Evolutionary conservation across 768 basidiomycete species (phyloP), one percentile per base, ranked within the genome.

Genomic region (Tricholoma terreum): DNA sequence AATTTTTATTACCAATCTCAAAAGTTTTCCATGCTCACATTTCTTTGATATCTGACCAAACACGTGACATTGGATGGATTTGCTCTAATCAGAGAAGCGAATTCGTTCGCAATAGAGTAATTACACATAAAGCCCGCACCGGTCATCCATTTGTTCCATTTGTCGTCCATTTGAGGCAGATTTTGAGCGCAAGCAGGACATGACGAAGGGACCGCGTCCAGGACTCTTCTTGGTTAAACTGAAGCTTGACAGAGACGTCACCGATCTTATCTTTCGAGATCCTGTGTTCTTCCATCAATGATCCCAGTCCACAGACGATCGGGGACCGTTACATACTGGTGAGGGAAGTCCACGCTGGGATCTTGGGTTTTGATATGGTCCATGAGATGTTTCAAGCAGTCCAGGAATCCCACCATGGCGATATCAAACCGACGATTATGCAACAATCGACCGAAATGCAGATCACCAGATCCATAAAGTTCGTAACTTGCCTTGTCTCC

Each of bases 361-460:
- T 92, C 91, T 65, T 89, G 84, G 10, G 83, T 77, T 68, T 85
- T 86, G 52, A 93, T 89, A 65, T 89, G 84, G 57, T 97, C 94
- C 73, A 93, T 86, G 24, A 98, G 75, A 67, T 98, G 94, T 65
- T 92, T 89, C 36, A 99, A 75, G 68, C 95, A 97, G 61, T 98
- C 97, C 42, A 99, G 80, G 67, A 98, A 93, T 9, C 93, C 92
- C 10, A 96, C 93, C 91, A 98, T 95, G 2, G 89, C 96, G 60
- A 90, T 83, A 72, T 98, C 95, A 71, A 98, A 99, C 15, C 96
- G 85, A 38, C 95, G 85, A 66, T 98, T 98, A 65, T 98, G 96
- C 36, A 98, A 76, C 14, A 98, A 69, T 31, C 95, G 86, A 2
- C 92, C 90, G 54, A 96, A 78, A 61, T 94, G 88, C 19, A 97